Evolutionary conservation across 2,329 filamentous ascomycete species (phyloP), one percentile per base, ranked within the genome.

Genomic region (Ophiosphaerella narmari): DNA sequence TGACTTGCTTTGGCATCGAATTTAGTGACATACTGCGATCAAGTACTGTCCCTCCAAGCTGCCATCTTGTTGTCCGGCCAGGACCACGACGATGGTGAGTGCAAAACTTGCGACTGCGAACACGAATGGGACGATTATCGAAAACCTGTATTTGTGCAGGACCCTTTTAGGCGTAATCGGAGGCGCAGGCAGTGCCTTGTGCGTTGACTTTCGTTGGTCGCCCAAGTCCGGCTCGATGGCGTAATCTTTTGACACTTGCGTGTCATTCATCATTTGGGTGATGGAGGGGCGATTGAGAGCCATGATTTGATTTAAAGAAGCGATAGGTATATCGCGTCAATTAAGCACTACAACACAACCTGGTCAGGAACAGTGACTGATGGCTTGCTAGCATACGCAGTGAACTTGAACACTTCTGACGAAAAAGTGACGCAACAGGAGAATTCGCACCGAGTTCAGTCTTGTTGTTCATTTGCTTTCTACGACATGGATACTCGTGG

Each of bases 121-220:
- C 23, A 49, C 18, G 6, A 63, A 46, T 1, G 57, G 40, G 18
- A 61, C 41, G 2, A 64, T 12, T 2, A 59, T 62, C 18, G 60
- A 63, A n/a, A 65, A 53, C 18, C 64, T 33, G 21, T 58, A 62
- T 33, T 58, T 62, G 46, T 48, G 45, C 52, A 65, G 52, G 7
- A 59, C 48, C 39, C 54, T 52, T 34, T 53, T 59, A 5, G 61
- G 51, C 16, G 63, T 65, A 18, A 50, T 59, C 2, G 62, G 59
- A 2, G 49, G 52, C 5, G 48, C 48, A 9, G 63, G 59, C 8
- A 64, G 46, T 18, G 60, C 56, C 46, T 59, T 63, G 38, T 51
- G 54, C 2, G 45, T 59, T 11, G 58, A 63, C 43, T 52, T 48
- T 43, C 59, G 46, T 40, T 55, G 54, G 33, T 65, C 63, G 39